phyloP scores from a whole-genome alignment of 768 basidiomycete genomes.

The Amyloporia xantha region DNA sequence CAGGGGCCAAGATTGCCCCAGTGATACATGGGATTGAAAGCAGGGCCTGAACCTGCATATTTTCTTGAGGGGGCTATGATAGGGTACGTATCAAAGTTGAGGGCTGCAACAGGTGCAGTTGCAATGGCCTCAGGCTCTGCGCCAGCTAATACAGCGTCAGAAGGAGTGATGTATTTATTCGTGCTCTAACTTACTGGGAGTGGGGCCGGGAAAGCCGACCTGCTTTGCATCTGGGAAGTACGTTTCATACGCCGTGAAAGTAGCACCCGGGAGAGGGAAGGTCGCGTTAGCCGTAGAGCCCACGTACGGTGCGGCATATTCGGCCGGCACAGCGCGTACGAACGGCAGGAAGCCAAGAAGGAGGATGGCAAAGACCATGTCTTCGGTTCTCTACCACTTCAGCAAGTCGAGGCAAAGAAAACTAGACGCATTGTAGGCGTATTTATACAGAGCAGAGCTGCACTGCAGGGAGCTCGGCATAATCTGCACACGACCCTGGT shows the following conservation, averaged over 20 bases:
- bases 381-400: too few relatives aligned
- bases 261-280: conserved; percentile 36
- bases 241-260: conserved; percentile 25
- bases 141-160: conserved; percentile 14
- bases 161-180: background rate
- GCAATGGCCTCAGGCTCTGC: conserved; percentile 21
- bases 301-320: conserved; percentile 32
- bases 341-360: conserved; percentile 3
- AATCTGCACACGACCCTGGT: background rate
- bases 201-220: conserved; percentile 43
- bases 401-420: too few relatives aligned
- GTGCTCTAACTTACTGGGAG: conserved; percentile 32
- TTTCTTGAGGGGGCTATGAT: conserved; percentile 29
- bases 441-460: conserved; percentile 1
- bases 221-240: conserved; percentile 36
- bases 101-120: conserved; percentile 33
- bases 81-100: conserved; percentile 36
- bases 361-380: background rate
- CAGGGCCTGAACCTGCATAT: conserved; percentile 2
- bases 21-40: conserved; percentile 39
- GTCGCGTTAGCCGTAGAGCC: conserved; percentile 35
- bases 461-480: background rate
- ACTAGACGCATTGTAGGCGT: too few relatives aligned
- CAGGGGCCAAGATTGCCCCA: conserved; percentile 46
- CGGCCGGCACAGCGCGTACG: background rate